These are phyloP conservation scores for Gnetum montanum DNA, from an alignment of 75 land plant genomes.

Conservation along the genomic window DNA sequence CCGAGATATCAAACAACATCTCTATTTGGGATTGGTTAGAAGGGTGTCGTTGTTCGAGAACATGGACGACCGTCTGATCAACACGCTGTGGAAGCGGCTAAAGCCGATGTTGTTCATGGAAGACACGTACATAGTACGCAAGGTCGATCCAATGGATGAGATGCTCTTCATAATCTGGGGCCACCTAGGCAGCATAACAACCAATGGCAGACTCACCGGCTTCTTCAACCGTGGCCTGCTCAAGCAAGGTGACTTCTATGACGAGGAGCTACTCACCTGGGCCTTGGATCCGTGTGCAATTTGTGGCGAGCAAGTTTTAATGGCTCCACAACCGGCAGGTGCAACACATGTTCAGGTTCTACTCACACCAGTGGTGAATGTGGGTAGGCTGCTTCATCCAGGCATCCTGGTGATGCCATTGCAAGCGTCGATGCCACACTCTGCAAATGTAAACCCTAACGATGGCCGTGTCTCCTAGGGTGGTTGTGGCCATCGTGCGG, in stretches of 20 bases:
- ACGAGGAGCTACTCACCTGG: constrained; percentile 87
- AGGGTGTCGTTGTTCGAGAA: constrained; percentile 73
- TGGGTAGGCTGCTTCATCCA: constrained; percentile 56
- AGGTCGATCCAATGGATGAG: constrained; percentile 83
- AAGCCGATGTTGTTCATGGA: constrained; percentile 63
- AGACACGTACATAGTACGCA: constrained; percentile 49
- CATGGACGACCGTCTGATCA: constrained; percentile 78
- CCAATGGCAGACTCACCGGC: constrained; percentile 79
- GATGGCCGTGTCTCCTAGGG: no score
- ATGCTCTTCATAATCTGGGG: constrained; percentile 95
- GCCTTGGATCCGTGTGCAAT: constrained; percentile 75
- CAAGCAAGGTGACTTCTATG: constrained; percentile 73
- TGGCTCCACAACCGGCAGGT: constrained; percentile 58
- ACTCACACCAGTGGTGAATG: constrained; percentile 50
- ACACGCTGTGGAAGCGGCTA: constrained; percentile 81
- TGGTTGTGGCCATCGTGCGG: no score
- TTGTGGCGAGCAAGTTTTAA: constrained; percentile 60
- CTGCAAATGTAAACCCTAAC: no score
- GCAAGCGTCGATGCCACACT: no score
- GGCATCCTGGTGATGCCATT: constrained; percentile 42
- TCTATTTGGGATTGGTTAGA: constrained; percentile 54
- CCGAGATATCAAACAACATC: constrained; percentile 61
- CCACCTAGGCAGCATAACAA: constrained; percentile 67
- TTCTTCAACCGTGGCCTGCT: constrained; percentile 50
- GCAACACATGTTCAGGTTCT: constrained; percentile 44